These are phyloP conservation scores for Ustulina deusta DNA, from an alignment of 2,329 filamentous ascomycete species.

Conservation along the genomic window DNA sequence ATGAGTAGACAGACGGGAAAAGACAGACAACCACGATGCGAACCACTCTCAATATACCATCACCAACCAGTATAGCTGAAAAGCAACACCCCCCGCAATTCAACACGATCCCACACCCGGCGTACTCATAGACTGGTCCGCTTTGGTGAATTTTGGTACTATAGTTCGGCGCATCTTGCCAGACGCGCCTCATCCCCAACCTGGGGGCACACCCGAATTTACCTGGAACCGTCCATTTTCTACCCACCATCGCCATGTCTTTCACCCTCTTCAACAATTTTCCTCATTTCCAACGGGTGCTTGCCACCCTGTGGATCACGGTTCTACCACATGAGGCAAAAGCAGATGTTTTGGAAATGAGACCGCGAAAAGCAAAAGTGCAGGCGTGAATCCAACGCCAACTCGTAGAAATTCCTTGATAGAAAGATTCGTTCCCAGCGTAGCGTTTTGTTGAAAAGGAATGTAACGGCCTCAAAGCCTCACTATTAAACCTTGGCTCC, in stretches of 20 bases:
- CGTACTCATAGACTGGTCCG: constrained; percentile 15
- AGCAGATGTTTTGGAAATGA: constrained; percentile 40
- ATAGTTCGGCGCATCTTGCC: constrained; percentile 5
- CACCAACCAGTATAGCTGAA: constrained; percentile 44
- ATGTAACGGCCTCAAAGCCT: constrained; percentile 46
- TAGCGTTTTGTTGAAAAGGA: constrained; percentile 46
- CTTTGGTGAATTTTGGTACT: constrained; percentile 10
- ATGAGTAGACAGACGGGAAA: constrained; percentile 34
- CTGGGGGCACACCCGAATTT: constrained; percentile 39
- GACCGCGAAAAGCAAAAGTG: constrained; percentile 41
- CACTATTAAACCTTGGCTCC: constrained; percentile 46
- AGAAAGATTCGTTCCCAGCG: constrained; percentile 42
- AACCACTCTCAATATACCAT: constrained; percentile 45
- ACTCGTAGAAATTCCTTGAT: constrained; percentile 39
- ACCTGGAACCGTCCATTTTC: constrained; percentile 33
- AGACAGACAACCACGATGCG: constrained; percentile 41
- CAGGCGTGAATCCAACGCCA: constrained; percentile 50
- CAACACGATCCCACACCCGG: constrained; percentile 38
- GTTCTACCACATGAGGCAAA: constrained; percentile 37
- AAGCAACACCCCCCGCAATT: constrained; percentile 40
- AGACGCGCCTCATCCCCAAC: constrained; percentile 22
- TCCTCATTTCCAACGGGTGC: constrained; percentile 41
- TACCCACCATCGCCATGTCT: constrained; percentile 24
- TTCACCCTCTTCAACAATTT: constrained; percentile 11
- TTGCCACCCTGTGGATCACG: constrained; percentile 33